These are phyloP conservation scores for Striga hermonthica DNA, from an alignment of 305 asterid genomes.

Conservation along the genomic window DNA sequence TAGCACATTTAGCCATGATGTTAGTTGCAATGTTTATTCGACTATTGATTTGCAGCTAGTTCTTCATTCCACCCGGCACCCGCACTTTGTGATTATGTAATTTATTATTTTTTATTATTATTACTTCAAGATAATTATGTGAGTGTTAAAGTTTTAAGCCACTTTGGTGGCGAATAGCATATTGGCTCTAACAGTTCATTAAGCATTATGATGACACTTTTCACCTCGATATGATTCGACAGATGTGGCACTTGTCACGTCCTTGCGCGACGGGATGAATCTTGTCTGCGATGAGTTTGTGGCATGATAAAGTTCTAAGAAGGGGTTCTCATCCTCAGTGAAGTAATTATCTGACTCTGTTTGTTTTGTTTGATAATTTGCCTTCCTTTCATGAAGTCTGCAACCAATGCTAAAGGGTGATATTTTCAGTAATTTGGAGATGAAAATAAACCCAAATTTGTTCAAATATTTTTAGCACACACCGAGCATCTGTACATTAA, in stretches of 20 bases:
- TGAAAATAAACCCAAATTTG: conserved; percentile 9
- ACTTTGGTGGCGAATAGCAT: not conserved
- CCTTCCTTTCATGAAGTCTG: not conserved
- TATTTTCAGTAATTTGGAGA: conserved; percentile 18
- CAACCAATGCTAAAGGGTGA: conserved; percentile 20
- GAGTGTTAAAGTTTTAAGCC: no score
- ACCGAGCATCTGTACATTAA: conserved; percentile 14
- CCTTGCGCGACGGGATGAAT: conserved; percentile 82
- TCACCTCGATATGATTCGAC: conserved; percentile 32
- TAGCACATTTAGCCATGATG: no score
- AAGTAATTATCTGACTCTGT: conserved; percentile 41
- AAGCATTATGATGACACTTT: conserved; percentile 26
- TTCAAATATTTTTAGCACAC: conserved; percentile 12
- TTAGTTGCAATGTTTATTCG: no score
- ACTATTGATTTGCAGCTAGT: no score
- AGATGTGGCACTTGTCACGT: conserved; percentile 83
- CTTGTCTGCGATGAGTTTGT: conserved; percentile 84
- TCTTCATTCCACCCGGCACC: no score
- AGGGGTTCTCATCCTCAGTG: conserved; percentile 82
- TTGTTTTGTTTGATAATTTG: conserved; percentile 22
- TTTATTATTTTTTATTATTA: no score
- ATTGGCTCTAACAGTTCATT: conserved; percentile 7
- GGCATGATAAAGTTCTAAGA: conserved; percentile 70
- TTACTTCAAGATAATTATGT: no score
- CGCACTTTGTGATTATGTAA: no score